These are phyloP conservation scores for Colletotrichum karsti DNA, from an alignment of 2,329 filamentous ascomycete species.

Conservation along the genomic window DNA sequence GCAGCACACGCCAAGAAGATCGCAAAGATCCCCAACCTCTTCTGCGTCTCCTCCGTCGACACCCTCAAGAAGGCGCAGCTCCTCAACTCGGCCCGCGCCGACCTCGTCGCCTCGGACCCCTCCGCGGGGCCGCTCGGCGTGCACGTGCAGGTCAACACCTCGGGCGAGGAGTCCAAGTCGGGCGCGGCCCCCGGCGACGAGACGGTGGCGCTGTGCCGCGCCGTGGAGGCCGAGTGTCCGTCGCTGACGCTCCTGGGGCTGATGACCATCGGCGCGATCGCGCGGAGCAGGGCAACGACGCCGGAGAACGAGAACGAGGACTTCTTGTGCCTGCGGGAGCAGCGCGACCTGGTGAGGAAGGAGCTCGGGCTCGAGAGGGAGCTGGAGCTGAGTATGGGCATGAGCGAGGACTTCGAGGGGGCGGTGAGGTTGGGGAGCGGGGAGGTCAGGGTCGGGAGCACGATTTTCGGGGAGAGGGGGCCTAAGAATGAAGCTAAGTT, in stretches of 20 bases:
- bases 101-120: conserved; percentile 53
- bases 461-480: conserved; percentile 89
- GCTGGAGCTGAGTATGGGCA: conserved; percentile 95
- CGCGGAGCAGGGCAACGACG: conserved; percentile 77
- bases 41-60: conserved; percentile 92
- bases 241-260: conserved; percentile 80
- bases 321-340: conserved; percentile 74
- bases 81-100: conserved; percentile 79
- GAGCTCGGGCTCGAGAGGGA: conserved; percentile 57
- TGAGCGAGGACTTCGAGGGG: conserved; percentile 96
- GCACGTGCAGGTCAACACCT: conserved; percentile 96
- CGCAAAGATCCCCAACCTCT: conserved; percentile 87
- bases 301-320: conserved; percentile 90
- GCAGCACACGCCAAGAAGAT: conserved; percentile 88
- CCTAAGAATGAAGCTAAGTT: conserved; percentile 82
- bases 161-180: conserved; percentile 85
- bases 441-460: conserved; percentile 92
- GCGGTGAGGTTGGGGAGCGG: conserved; percentile 84
- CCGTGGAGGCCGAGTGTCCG: conserved; percentile 76
- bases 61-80: conserved; percentile 85
- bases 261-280: conserved; percentile 98
- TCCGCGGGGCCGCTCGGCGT: conserved; percentile 66
- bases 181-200: conserved; percentile 76
- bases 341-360: conserved; percentile 73
- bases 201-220: conserved; percentile 70